Conservation (phyloP, 768 basidiomycete genomes). For the Hygrophorus pudorinus region DNA sequence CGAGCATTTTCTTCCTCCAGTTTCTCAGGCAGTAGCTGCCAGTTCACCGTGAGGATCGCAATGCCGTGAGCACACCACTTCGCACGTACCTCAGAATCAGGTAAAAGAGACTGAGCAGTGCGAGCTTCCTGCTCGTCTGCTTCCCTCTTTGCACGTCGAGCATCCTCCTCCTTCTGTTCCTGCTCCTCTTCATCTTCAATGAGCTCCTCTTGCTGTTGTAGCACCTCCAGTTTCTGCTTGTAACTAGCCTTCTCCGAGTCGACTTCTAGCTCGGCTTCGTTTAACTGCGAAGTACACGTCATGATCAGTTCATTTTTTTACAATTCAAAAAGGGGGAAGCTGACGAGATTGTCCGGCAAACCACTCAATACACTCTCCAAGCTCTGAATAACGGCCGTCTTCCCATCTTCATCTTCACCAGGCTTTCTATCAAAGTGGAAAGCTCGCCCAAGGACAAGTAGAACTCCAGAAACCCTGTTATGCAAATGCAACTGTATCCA, state of each 20-base stretch:
- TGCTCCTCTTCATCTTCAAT: slow-evolving; percentile 99
- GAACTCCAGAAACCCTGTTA: slow-evolving; percentile 85
- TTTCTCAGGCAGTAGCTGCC: slow-evolving; percentile 54
- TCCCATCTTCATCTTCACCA: slow-evolving; percentile 72
- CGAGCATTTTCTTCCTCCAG: slow-evolving; percentile 65
- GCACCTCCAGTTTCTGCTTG: slow-evolving; percentile 96
- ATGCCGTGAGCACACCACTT: not conserved
- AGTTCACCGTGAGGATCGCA: not conserved
- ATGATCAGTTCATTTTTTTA: not conserved
- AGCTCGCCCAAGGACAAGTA: slow-evolving; percentile 88
- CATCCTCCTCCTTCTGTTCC: slow-evolving; percentile 89
- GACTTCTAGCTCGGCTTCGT: slow-evolving; percentile 95
- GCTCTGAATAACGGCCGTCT: slow-evolving; percentile 67
- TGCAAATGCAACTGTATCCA: slow-evolving; percentile 93
- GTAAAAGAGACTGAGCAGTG: slow-evolving; percentile 72
- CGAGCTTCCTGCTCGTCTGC: slow-evolving; percentile 71
- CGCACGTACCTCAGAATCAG: slow-evolving; percentile 73
- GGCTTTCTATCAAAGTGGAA: slow-evolving; percentile 83
- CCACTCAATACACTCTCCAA: slow-evolving; percentile 87
- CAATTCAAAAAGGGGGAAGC: slow-evolving; percentile 17
- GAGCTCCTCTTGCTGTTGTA: slow-evolving; percentile 97
- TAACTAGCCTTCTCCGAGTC: slow-evolving; percentile 90
- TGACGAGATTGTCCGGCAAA: slow-evolving; percentile 87
- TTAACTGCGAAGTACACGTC: slow-evolving; percentile 45
- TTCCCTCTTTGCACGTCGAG: slow-evolving; percentile 78